Conservation (phyloP, 495 filamentous ascomycete species). For the Aspergillus sparsus region DNA sequence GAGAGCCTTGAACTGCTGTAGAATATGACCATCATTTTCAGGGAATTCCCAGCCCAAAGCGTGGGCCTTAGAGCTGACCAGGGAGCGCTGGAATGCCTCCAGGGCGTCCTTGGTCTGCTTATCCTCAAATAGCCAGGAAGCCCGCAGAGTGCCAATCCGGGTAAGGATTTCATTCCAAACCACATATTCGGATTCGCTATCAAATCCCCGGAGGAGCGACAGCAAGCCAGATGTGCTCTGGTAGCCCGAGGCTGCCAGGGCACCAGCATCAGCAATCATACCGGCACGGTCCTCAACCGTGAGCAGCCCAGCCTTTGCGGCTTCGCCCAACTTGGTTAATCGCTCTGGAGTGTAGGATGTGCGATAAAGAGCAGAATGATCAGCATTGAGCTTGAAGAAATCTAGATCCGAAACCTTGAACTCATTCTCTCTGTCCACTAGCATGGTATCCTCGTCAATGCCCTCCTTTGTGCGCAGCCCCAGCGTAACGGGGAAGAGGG, state of each 20-base stretch:
- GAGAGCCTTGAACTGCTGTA: conserved; percentile 78
- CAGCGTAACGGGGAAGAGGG: conserved; percentile 64
- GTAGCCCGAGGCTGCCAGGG: conserved; percentile 85
- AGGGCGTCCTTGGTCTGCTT: conserved; percentile 69
- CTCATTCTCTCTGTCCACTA: conserved; percentile 71
- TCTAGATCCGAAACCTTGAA: conserved; percentile 64
- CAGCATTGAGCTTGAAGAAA: conserved; percentile 70
- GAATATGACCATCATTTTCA: conserved; percentile 78
- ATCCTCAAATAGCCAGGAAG: conserved; percentile 89
- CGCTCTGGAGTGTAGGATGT: conserved; percentile 64
- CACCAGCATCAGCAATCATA: conserved; percentile 94
- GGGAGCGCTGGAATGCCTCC: conserved; percentile 74
- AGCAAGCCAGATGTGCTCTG: conserved; percentile 90
- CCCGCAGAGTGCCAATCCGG: conserved; percentile 71
- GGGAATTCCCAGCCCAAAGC: conserved; percentile 86
- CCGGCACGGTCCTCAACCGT: conserved; percentile 92
- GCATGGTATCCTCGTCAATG: conserved; percentile 58
- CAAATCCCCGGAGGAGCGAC: conserved; percentile 80
- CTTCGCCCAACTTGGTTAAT: conserved; percentile 64
- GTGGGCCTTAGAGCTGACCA: conserved; percentile 76
- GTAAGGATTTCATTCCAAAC: conserved; percentile 92
- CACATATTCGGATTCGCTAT: conserved; percentile 80
- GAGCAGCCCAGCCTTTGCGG: conserved; percentile 81
- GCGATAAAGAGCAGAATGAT: conserved; percentile 66
- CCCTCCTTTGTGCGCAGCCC: conserved; percentile 61